Evolutionary conservation across 306 rosid species (phyloP), one percentile per base, ranked within the genome.

Genomic region (Clitoria ternatea): DNA sequence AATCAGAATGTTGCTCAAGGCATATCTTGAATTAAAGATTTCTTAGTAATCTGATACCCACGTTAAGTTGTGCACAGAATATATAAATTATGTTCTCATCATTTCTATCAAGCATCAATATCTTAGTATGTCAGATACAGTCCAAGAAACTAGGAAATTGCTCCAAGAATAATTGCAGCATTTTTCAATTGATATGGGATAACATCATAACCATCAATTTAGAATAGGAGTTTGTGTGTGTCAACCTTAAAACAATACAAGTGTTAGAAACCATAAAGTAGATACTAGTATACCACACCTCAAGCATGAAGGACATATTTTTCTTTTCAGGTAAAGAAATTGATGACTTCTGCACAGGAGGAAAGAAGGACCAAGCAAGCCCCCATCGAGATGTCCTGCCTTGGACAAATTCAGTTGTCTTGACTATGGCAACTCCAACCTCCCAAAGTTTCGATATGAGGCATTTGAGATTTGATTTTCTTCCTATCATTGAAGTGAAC

Each of bases 381-480:
- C 96, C 97, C 97, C 98, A 90, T 6, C 96, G 89, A 57, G 75
- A 74, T 53, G 90, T 93, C 75, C 85, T 84, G 36, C 97, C 96
- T 79, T 93, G 98, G 70, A 85, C 96, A 82, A 93, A 90, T 64
- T 90, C 98, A 42, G 94, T 90, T 62, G 97, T 88, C 87, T 85
- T 93, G 48, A 93, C 96, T 36, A 87, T 44, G 4, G 90, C 75
- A 61, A 83, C 97, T 76, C 97, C 98, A 74, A 81, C 90, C 70
- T 79, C 83, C 89, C 96, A 77, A 36, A 93, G 96, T 80, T 87
- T 93, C 43, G 92, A 81, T 36, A 43, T 64, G 6, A 88, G 94
- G 63, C 52, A 20, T 61, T 83, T 93, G 49, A 88, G 77, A 66
- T 74, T 88, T 24, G 80, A 72, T 66, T 91, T 91, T 72, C 79